Conservation (phyloP, 495 filamentous ascomycete genomes). For the Penicillium argentinense region DNA sequence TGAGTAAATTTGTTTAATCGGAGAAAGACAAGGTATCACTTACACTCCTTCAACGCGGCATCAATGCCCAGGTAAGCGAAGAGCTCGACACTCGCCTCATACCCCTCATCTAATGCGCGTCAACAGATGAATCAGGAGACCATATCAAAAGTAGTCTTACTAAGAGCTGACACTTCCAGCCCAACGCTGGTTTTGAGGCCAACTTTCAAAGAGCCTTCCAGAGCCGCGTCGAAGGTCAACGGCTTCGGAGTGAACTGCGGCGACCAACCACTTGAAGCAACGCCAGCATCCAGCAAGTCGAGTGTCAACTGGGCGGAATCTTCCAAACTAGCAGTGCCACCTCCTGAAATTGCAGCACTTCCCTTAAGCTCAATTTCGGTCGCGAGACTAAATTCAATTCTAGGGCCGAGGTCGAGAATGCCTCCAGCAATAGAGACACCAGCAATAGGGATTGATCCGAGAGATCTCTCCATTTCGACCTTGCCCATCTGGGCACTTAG, state of each 20-base stretch:
- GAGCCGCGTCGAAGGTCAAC: conserved; percentile 26
- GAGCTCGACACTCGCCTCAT: too few species aligned
- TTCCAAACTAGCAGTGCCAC: conserved; percentile 20
- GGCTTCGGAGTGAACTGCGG: conserved; percentile 22
- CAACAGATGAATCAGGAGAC: too few species aligned
- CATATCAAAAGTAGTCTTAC: conserved; percentile 17
- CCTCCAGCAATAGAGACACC: conserved; percentile 30
- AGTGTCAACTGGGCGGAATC: conserved; percentile 30
- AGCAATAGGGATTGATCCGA: conserved; percentile 31
- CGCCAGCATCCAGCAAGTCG: conserved; percentile 26
- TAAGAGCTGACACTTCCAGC: conserved; percentile 25
- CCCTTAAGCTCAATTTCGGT: conserved; percentile 26
- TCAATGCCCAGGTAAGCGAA: too few species aligned
- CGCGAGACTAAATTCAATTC: conserved; percentile 30
- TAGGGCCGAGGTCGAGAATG: conserved; percentile 34
- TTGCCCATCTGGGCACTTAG: conserved; percentile 26
- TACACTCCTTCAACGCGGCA: too few species aligned
- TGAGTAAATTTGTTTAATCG: too few species aligned
- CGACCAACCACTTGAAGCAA: conserved; percentile 30
- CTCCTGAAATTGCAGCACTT: conserved; percentile 24
- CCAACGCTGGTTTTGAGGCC: conserved; percentile 28
- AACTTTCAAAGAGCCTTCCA: conserved; percentile 20
- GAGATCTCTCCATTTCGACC: conserved; percentile 16
- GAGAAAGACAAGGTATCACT: too few species aligned
- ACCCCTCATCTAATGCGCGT: too few species aligned